Conservation (phyloP, 805 yeast genomes). For the Candida suzukii region DNA sequence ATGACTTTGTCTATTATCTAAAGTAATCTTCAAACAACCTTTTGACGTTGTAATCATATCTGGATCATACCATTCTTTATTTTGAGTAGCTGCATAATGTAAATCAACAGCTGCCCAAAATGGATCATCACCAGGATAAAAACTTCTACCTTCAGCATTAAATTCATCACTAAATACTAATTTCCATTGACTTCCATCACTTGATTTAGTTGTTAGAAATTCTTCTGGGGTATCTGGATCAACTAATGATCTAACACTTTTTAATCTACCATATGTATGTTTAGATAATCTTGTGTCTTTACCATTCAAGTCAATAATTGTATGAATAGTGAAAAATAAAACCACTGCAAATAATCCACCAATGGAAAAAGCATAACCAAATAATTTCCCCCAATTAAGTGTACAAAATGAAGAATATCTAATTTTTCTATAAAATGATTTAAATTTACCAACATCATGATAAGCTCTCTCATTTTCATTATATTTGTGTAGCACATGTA, state of each 20-base stretch:
- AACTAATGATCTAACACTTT: slow-evolving; percentile 28
- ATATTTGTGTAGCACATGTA: no score
- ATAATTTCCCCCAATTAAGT: no score
- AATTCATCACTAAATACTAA: slow-evolving; percentile 90
- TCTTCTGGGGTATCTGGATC: slow-evolving; percentile 66
- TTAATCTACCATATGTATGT: not conserved
- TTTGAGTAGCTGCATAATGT: slow-evolving; percentile 81
- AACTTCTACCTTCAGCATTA: slow-evolving; percentile 82
- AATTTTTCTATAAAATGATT: no score
- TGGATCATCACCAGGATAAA: slow-evolving; percentile 87
- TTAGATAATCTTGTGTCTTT: not conserved
- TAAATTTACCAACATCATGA: not conserved
- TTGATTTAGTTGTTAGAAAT: slow-evolving; percentile 38
- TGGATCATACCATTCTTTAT: slow-evolving; percentile 93
- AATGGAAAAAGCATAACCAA: no score
- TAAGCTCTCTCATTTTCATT: no score
- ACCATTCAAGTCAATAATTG: not conserved
- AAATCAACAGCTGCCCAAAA: slow-evolving; percentile 83
- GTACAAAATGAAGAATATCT: no score
- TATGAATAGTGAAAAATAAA: not conserved
- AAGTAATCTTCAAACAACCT: slow-evolving; percentile 59
- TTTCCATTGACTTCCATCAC: slow-evolving; percentile 60
- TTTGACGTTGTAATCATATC: slow-evolving; percentile 75
- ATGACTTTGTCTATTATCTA: slow-evolving; percentile 83
- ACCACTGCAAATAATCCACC: not conserved